Percentiles rank a stretch among this genome's conserved stretches.
These are phyloP conservation scores for Leishmania mexicana DNA, from an alignment of 208 protist species.

Conservation along the genomic window DNA sequence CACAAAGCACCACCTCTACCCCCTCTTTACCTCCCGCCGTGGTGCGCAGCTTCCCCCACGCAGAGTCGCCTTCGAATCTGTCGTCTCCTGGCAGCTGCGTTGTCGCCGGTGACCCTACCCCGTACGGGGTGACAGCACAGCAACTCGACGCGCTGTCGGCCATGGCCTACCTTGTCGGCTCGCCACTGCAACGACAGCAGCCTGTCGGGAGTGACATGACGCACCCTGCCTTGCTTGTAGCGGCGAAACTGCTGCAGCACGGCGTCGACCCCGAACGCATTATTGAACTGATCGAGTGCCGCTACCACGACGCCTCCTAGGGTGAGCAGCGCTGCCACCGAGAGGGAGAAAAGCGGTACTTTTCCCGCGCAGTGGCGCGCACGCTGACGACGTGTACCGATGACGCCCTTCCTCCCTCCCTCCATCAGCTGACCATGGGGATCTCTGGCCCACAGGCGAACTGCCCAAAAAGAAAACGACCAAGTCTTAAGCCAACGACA, in stretches of 20 bases:
- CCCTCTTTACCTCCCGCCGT: neutral
- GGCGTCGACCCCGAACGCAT: slow-evolving; percentile 69
- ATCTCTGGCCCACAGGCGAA: neutral
- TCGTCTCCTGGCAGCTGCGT: neutral
- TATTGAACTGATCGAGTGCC: slow-evolving; percentile 57
- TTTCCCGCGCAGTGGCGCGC: neutral
- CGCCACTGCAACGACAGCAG: slow-evolving; percentile 64
- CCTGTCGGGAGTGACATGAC: slow-evolving; percentile 28
- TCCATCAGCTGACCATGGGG: neutral
- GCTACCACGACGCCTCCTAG: neutral
- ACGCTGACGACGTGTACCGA: neutral
- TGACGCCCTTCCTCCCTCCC: neutral
- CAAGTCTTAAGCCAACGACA: neutral
- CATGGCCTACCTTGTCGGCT: slow-evolving; percentile 65
- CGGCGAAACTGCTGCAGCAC: slow-evolving; percentile 52
- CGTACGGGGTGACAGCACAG: slow-evolving; percentile 20
- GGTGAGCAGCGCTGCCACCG: neutral
- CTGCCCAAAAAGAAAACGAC: neutral
- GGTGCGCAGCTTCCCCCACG: neutral
- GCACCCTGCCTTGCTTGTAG: slow-evolving; percentile 27
- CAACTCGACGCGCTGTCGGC: slow-evolving; percentile 64
- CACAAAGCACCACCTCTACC: neutral
- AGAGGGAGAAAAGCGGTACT: neutral
- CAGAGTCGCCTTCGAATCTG: neutral
- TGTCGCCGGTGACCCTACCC: slow-evolving; percentile 2